Evolutionary conservation across 2,329 filamentous ascomycete genomes (phyloP).

Genomic region (Fonsecaea pedrosoi): DNA sequence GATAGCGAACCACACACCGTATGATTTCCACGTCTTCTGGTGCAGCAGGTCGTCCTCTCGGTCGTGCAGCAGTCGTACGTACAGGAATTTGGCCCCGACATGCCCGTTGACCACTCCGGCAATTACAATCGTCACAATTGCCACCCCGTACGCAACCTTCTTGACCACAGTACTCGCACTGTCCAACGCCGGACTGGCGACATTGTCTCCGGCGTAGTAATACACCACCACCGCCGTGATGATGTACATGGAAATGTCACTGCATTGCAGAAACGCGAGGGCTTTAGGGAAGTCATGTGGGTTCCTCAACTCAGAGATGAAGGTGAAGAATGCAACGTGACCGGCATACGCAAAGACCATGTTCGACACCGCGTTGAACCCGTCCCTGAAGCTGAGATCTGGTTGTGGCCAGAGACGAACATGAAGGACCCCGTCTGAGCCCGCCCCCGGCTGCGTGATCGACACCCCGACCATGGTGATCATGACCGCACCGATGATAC

Average conservation of each 20-base stretch:
- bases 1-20: conserved; percentile 65
- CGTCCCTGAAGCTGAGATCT: conserved; percentile 59
- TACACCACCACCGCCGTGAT: conserved; percentile 73
- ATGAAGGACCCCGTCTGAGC: conserved; percentile 75
- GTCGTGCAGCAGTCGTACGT: conserved; percentile 64
- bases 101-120: conserved; percentile 74
- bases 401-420: conserved; percentile 48
- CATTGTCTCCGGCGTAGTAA: conserved; percentile 66
- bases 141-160: conserved; percentile 72
- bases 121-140: conserved; percentile 73
- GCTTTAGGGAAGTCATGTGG: conserved; percentile 68
- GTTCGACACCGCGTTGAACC: conserved; percentile 68
- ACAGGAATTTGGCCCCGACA: conserved; percentile 71
- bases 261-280: conserved; percentile 65
- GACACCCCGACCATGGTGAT: conserved; percentile 72
- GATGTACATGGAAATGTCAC: conserved; percentile 68
- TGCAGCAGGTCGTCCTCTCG: conserved; percentile 59
- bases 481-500: conserved; percentile 67
- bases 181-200: conserved; percentile 71
- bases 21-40: conserved; percentile 59
- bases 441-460: conserved; percentile 53
- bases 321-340: conserved; percentile 71
- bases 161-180: conserved; percentile 64
- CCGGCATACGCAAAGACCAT: conserved; percentile 73
- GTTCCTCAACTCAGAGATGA: conserved; percentile 69